Evolutionary conservation across 768 basidiomycete genomes (phyloP), one percentile per base, ranked within the genome.

Genomic region (Kockovaella imperatae): DNA sequence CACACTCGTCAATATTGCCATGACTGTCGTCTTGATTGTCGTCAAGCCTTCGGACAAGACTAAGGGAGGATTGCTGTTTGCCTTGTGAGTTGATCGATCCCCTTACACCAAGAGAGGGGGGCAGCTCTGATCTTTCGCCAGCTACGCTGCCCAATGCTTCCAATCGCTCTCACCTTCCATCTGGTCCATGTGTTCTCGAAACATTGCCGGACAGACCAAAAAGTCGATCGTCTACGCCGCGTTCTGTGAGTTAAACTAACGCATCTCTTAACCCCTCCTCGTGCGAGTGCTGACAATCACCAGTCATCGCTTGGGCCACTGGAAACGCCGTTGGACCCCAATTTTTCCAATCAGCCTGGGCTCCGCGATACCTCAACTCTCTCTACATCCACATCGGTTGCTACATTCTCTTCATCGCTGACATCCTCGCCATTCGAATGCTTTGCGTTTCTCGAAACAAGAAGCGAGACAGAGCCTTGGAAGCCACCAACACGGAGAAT

Each of bases 321-420:
- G 78, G 78, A 14, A 79, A 78, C 60, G 76, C 77, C 5, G 64
- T 77, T 47, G 75, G 74, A 4, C 76, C 75, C 2, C 75, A 77
- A 70, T 73, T 78, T 5, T 78, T 78, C 62, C 74, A 74, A 20
- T 69, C 69, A 23, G 65, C 72, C 34, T 78, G 78, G 58, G 66
- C 68, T 1, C 76, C 77, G 13, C 74, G 75, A 28, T 79, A 79
- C 61, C 63, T 74, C 54, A 73, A 72, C 38, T 76, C 76, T 4
- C 77, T 77, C 44, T 67, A 77, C 42, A 73, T 70, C 15, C 77
- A 78, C 51, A 67, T 77, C 30, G 64, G 75, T 28, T 66, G 77
- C 21, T 78, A 78, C 49, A 74, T 72, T 30, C 51, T 76, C 20
- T 76, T 77, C 52, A 64, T 76, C 39, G 51, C 51, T 13, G 64